A percentile compares a stretch with the other conserved stretches of the same genome.
These are phyloP conservation scores for Hygrophila difformis DNA, from an alignment of 257 asterid species.

Conservation along the genomic window DNA sequence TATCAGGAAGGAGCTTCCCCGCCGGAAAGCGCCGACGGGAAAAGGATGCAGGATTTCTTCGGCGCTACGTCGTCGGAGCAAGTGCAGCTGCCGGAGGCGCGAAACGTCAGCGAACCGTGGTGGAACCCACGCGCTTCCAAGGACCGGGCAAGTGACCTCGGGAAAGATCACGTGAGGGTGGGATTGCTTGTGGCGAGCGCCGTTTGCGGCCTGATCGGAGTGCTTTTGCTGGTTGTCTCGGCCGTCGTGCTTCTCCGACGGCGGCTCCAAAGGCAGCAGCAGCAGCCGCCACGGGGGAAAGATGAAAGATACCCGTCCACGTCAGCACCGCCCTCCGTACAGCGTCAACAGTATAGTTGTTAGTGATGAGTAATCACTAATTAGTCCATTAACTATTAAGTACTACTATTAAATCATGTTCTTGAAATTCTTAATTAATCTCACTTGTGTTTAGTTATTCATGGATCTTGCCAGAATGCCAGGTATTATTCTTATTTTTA, in stretches of 20 bases:
- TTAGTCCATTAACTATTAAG: too few relatives aligned
- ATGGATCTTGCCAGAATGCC: too few relatives aligned
- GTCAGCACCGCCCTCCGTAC: conserved; percentile 9
- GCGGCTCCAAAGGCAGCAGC: conserved; percentile 26
- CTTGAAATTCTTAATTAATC: too few relatives aligned
- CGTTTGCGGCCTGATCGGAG: conserved; percentile 45
- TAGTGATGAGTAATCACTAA: too few relatives aligned
- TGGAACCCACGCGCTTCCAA: conserved; percentile 20
- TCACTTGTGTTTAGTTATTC: too few relatives aligned
- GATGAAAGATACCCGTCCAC: neutral
- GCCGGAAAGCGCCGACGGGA: conserved; percentile 11
- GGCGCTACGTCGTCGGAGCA: conserved; percentile 22
- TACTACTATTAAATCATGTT: too few relatives aligned
- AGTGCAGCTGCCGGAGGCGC: conserved; percentile 42
- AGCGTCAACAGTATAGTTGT: too few relatives aligned
- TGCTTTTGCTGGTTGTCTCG: conserved; percentile 37
- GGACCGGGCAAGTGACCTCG: neutral
- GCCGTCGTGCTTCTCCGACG: conserved; percentile 25
- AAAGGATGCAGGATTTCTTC: conserved; percentile 30
- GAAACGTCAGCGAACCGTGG: conserved; percentile 31
- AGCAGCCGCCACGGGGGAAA: conserved; percentile 4
- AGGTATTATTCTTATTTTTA: too few relatives aligned
- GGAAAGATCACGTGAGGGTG: conserved; percentile 29
- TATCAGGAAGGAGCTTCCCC: conserved; percentile 15
- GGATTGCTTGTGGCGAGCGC: conserved; percentile 32